Evolutionary conservation across 2,329 filamentous ascomycete genomes (phyloP), one percentile per base, ranked within the genome.

Genomic region (Ophiocordyceps camponoti-floridani): DNA sequence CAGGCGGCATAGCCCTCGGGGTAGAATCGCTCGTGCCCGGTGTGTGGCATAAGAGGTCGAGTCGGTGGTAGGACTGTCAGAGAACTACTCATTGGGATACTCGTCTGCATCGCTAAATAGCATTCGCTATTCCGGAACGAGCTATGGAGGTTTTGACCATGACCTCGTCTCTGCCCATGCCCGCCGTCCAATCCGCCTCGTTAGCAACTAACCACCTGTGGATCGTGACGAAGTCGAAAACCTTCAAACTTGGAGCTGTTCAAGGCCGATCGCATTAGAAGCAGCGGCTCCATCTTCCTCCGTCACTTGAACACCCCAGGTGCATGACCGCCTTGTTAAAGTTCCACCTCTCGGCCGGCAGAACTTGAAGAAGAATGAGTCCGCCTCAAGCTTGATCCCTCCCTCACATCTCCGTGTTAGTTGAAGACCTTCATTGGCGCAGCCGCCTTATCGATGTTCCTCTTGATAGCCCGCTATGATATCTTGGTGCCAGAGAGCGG

Each of bases 121-220:
- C 75, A 49, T 86, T 77, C n/a, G 53, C 82, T 76, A 53, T 85
- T 75, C 70, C 91, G 91, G 49, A 88, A 84, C 35, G 77, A 77
- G 13, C 88, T 88, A 58, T 96, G 95, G 56, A 95, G 79, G 61
- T 95, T 95, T 82, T 88, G 2, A 84, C 91, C 43, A 88, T 79
- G 46, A 94, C 58, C 16, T 35, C 14, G 12, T 6, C 12, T 5
- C 23, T 23, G 12, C 33, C 3, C 33, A 14, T 12, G 6, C 12
- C 33, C 2, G 33, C 33, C 10, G 71, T 59, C 80, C 75, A 54
- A 75, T 67, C 31, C 7, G 26, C 62, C 43, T 69, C 70, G 1
- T 69, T 12, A 4, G 12, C 9, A 12, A 9, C 28, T 10, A 30
- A 4, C 12, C 9, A 70, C 68, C 45, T 70, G 52, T 91, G 78